Percentiles rank a stretch among this genome's conserved stretches.
These are phyloP conservation scores for Cyclaneusma minus DNA, from an alignment of 2,329 filamentous ascomycete genomes.

Conservation along the genomic window DNA sequence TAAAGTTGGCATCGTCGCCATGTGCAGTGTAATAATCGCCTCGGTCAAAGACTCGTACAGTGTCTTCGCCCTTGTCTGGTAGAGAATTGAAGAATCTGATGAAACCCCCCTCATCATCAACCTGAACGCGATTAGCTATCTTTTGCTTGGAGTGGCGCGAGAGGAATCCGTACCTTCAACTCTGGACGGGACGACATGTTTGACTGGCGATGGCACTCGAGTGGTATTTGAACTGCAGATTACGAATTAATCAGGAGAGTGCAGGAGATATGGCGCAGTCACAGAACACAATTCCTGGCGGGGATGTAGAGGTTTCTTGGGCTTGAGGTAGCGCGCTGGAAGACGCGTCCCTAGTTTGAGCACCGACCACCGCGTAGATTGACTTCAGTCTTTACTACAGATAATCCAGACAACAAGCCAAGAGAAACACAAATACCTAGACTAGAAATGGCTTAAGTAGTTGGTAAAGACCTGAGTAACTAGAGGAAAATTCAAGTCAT, in stretches of 20 bases:
- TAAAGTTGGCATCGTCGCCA: slow-evolving; percentile 69
- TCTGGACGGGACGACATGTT: slow-evolving; percentile 39
- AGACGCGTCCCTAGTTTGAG: no score
- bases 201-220: not conserved
- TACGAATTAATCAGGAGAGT: slow-evolving; percentile 6
- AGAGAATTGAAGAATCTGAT: slow-evolving; percentile 93
- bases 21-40: slow-evolving; percentile 95
- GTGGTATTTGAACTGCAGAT: no score
- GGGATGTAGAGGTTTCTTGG: no score
- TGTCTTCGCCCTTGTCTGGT: slow-evolving; percentile 52
- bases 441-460: no score
- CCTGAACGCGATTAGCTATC: slow-evolving; percentile 30
- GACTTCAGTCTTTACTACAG: no score
- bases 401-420: no score
- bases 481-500: no score
- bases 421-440: no score
- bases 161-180: slow-evolving; percentile 24
- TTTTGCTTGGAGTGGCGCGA: not conserved
- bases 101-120: slow-evolving; percentile 94
- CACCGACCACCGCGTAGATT: no score
- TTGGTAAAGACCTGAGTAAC: no score
- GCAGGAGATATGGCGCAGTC: slow-evolving; percentile 1
- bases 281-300: no score
- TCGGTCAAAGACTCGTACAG: slow-evolving; percentile 82
- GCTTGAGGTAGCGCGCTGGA: no score